Evolutionary conservation across 805 yeast genomes (phyloP), one percentile per base, ranked within the genome.

Genomic region (Myxozyma monticola): DNA sequence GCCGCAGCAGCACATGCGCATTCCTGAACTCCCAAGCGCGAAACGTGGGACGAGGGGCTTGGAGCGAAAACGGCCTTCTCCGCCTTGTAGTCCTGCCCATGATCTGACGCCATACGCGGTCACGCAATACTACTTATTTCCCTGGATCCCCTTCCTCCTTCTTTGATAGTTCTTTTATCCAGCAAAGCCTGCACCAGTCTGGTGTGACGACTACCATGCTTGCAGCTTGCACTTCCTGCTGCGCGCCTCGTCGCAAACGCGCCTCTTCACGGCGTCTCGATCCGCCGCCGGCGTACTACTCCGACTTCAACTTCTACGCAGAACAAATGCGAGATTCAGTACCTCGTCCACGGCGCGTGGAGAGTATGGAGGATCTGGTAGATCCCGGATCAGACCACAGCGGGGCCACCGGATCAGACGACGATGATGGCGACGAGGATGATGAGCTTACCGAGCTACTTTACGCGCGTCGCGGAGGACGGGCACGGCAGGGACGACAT

Each of bases 271-370:
- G n/a, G 5, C n/a, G n/a, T 14, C 34, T 30, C n/a, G 49, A 45
- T 39, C 49, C 42, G 37, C 54, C 42, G 18, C 56, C 56, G 4
- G 34, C 56, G 20, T 51, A 46, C 31, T 42, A 35, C 38, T 37
- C 37, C 20, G 48, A 51, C 17, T 51, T 51, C 45, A 41, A 47
- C 34, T 51, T 51, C 40, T 51, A 51, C 31, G 51, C 56, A 8
- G 56, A 51, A 39, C 56, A 51, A 24, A 42, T 51, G 38, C 48
- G 51, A 8, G 48, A 51, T 22, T 26, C 15, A n/a, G 20, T 37
- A n/a, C 26, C 49, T n/a, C 18, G 34, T n/a, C 41, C 25, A 26
- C 41, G 41, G 25, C 39, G 47, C 6, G 36, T 21, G 14, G 26
- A 26, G 26, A 26, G 35, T 22, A 34, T 43, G 9, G 41, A 43